Percentiles rank a stretch among this genome's conserved stretches.
Conservation (phyloP, 192 early-diverging fungal species). For the Backusella liffmaniae region DNA sequence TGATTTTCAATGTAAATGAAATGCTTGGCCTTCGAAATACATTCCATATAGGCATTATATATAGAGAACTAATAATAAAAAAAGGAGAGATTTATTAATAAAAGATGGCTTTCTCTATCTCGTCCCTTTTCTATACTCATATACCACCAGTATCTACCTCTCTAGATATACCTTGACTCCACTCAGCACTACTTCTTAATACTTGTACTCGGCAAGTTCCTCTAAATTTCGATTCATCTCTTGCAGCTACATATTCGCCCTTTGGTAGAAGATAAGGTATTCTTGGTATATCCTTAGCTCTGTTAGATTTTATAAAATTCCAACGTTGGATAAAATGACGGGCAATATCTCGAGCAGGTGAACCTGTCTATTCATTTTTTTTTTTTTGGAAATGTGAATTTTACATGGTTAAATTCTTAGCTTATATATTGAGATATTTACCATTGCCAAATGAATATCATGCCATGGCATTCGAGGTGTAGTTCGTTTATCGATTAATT, state of each 20-base stretch:
- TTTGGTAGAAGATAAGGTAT: constrained; percentile 74
- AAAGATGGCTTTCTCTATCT: not conserved
- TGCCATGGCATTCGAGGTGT: constrained; percentile 89
- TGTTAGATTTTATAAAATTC: constrained; percentile 83
- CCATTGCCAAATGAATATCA: constrained; percentile 78
- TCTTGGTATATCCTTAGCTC: constrained; percentile 55
- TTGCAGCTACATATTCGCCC: constrained; percentile 65
- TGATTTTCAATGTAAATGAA: constrained; percentile 97
- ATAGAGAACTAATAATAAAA: constrained; percentile 62
- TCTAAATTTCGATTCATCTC: constrained; percentile 59
- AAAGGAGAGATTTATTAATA: not conserved
- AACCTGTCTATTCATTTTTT: constrained; percentile 50
- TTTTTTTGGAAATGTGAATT: not conserved
- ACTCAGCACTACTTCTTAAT: constrained; percentile 66
- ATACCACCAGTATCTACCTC: constrained; percentile 15
- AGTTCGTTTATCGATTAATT: constrained; percentile 43
- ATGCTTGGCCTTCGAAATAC: constrained; percentile 75
- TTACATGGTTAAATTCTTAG: not conserved
- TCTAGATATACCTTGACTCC: constrained; percentile 67
- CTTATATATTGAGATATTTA: constrained; percentile 2
- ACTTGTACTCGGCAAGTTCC: constrained; percentile 72
- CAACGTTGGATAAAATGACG: constrained; percentile 92
- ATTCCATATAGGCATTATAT: constrained; percentile 76
- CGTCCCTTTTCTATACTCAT: too few relatives aligned
- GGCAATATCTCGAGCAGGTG: constrained; percentile 77